phyloP scores from a whole-genome alignment of 2,329 filamentous ascomycete genomes.

The Alternaria conjuncta region DNA sequence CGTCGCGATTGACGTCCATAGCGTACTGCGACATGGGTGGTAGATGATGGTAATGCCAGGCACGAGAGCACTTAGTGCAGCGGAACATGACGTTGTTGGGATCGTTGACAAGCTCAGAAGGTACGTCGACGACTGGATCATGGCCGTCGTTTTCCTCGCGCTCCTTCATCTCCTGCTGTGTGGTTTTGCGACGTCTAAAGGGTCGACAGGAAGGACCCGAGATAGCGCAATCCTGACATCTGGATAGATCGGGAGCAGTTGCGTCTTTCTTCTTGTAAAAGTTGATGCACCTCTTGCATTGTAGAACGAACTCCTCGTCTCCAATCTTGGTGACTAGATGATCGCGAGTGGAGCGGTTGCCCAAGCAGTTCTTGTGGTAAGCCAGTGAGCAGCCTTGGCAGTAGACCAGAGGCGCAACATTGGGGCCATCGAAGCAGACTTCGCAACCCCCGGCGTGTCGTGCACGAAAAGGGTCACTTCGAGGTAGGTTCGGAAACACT shows the following conservation, averaged over 20 bases:
- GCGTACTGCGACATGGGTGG: constrained; percentile 58
- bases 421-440: constrained; percentile 67
- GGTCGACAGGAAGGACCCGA: constrained; percentile 73
- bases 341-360: constrained; percentile 74
- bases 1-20: constrained; percentile 53
- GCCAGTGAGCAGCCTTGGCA: constrained; percentile 90
- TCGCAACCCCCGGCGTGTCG: constrained; percentile 76
- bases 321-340: constrained; percentile 88
- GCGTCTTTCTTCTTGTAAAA: constrained; percentile 70
- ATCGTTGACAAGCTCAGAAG: constrained; percentile 73
- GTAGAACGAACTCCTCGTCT: constrained; percentile 79
- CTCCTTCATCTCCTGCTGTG: constrained; percentile 82
- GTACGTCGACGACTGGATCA: constrained; percentile 75
- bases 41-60: constrained; percentile 85
- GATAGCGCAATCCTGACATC: constrained; percentile 73
- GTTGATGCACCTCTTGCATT: constrained; percentile 86
- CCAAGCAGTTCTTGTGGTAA: constrained; percentile 85
- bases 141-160: constrained; percentile 78
- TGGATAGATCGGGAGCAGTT: constrained; percentile 71
- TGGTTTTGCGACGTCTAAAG: constrained; percentile 74
- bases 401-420: constrained; percentile 75
- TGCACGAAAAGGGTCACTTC: constrained; percentile 69
- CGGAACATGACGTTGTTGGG: constrained; percentile 79
- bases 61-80: constrained; percentile 76
- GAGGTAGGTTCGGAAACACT: constrained; percentile 68